phyloP scores from a whole-genome alignment of 805 yeast genomes.

The Metschnikowia corniflorae region DNA sequence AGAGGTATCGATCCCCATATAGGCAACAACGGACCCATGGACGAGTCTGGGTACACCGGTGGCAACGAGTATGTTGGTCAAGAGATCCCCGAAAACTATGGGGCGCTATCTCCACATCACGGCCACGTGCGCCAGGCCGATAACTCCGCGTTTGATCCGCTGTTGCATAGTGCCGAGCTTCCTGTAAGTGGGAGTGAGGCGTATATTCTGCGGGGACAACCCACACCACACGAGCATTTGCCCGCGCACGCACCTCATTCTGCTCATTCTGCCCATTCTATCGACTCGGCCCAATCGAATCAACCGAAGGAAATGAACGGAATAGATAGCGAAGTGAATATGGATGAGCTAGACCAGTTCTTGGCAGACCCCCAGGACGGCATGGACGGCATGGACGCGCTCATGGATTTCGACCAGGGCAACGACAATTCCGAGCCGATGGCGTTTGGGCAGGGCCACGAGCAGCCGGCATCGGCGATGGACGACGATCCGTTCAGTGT shows the following conservation, averaged over 20 bases:
- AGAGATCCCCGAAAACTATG: neutral
- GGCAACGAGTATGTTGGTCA: neutral
- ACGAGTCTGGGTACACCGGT: neutral
- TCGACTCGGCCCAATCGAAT: neutral
- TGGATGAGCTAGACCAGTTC: constrained; percentile 20
- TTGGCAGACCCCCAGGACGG: constrained; percentile 15
- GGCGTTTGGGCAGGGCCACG: constrained; percentile 9
- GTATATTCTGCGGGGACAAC: neutral
- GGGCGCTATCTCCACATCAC: neutral
- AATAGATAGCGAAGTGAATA: constrained; percentile 10
- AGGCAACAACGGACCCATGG: neutral
- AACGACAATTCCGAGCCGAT: constrained; percentile 8
- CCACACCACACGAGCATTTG: neutral
- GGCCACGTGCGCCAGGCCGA: neutral
- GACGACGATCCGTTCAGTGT: constrained; percentile 34
- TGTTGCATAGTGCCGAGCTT: neutral
- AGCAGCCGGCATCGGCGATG: constrained; percentile 13
- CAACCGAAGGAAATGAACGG: neutral
- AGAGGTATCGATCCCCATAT: neutral
- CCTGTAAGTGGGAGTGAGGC: neutral
- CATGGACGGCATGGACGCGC: constrained; percentile 20
- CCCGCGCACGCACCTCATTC: neutral
- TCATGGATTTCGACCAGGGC: constrained; percentile 17
- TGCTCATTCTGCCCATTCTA: too few relatives aligned
- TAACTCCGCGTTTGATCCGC: neutral